A percentile compares a stretch with the other conserved stretches of the same genome.
Evolutionary conservation across 306 rosid genomes (phyloP).

Genomic region (Cercis canadensis): DNA sequence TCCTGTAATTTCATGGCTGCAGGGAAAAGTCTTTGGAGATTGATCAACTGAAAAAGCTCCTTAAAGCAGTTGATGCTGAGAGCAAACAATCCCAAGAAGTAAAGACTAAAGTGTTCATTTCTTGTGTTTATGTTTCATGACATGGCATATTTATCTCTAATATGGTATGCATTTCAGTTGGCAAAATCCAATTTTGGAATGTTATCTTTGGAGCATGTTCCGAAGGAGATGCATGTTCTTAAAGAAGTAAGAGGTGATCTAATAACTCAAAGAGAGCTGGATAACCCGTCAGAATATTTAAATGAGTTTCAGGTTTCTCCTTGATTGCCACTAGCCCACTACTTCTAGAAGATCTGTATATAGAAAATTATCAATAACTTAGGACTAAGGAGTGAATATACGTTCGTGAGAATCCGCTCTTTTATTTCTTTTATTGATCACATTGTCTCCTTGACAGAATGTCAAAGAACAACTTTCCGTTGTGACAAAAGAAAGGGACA

Average conservation of each 20-base stretch:
- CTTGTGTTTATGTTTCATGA: constrained; percentile 18
- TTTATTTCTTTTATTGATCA: constrained; percentile 32
- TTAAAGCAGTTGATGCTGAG: constrained; percentile 30
- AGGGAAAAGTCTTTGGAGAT: constrained; percentile 40
- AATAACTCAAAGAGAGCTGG: constrained; percentile 39
- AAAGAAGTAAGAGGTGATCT: constrained; percentile 44
- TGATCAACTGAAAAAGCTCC: constrained; percentile 40
- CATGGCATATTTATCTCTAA: constrained; percentile 20
- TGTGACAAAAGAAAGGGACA: constrained; percentile 66
- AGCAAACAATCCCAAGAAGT: constrained; percentile 54
- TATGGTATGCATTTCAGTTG: constrained; percentile 37
- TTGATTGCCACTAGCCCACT: constrained; percentile 31
- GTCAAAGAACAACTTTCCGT: constrained; percentile 49
- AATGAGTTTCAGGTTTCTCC: constrained; percentile 52
- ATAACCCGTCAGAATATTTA: constrained; percentile 35
- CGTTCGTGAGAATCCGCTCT: constrained; percentile 5
- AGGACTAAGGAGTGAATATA: background rate
- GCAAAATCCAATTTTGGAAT: constrained; percentile 34
- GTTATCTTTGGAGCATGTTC: constrained; percentile 32
- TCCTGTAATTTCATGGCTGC: constrained; percentile 43
- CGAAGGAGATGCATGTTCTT: constrained; percentile 35
- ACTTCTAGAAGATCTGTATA: background rate
- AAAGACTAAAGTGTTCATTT: constrained; percentile 34
- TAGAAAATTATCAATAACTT: constrained; percentile 22
- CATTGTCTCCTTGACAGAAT: constrained; percentile 47